A percentile compares a stretch with the other conserved stretches of the same genome.
Evolutionary conservation across 1,284 basidiomycete genomes (phyloP).

Genomic region (Ganoderma lucidum): DNA sequence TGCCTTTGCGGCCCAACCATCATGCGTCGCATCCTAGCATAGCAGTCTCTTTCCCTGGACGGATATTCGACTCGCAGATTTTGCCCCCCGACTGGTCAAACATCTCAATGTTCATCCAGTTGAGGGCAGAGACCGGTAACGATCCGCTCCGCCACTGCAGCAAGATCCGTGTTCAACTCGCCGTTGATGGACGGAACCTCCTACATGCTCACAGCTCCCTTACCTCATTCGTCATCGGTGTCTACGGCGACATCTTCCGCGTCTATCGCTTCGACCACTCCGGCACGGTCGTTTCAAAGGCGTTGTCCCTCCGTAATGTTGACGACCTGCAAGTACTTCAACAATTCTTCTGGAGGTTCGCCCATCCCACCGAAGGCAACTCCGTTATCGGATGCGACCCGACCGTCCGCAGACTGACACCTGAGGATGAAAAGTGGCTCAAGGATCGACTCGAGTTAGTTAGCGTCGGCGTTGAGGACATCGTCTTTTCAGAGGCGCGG

Average conservation of each 20-base stretch:
- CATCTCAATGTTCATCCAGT: conserved; percentile 11
- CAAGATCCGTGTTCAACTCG: conserved; percentile 17
- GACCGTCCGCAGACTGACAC: not conserved
- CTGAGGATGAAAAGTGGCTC: conserved; percentile 4
- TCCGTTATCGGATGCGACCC: conserved; percentile 13
- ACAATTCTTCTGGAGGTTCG: conserved; percentile 20
- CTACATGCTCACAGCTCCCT: conserved; percentile 23
- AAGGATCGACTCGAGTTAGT: not conserved
- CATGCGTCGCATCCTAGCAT: conserved; percentile 3
- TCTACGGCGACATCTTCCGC: conserved; percentile 12
- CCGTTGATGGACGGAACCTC: conserved; percentile 22
- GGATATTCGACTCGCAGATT: not conserved
- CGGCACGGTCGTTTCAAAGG: conserved; percentile 7
- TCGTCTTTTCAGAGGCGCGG: not conserved
- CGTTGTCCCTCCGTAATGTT: not conserved
- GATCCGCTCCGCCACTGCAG: conserved; percentile 11
- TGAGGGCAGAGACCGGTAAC: not conserved
- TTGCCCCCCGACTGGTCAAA: not conserved
- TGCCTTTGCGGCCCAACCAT: not conserved
- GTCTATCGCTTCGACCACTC: conserved; percentile 20
- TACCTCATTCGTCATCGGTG: conserved; percentile 20
- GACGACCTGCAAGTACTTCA: conserved; percentile 4
- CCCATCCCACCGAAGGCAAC: not conserved
- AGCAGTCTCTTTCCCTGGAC: conserved; percentile 11
- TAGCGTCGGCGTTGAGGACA: not conserved